Evolutionary conservation across 805 yeast species (phyloP), one percentile per base, ranked within the genome.

Genomic region (Wickerhamomyces mucosus): DNA sequence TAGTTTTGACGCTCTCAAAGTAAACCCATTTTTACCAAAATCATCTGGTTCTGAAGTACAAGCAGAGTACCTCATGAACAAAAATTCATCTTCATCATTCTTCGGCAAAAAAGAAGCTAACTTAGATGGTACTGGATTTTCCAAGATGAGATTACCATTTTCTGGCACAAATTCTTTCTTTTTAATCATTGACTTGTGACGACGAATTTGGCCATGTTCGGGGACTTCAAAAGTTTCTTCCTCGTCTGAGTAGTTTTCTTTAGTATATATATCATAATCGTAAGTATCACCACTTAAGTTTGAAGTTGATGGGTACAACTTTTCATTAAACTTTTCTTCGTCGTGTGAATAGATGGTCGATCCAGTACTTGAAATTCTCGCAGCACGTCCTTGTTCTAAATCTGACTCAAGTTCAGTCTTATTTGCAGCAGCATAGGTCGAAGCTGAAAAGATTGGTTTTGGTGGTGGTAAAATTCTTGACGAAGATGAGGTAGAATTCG

Each of bases 41-140:
- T 81, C 79, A 56, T 88, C 92, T 2, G 98, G 95, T 35, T 81
- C 88, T 2, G 94, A 69, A 2, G 99, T 92, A 50, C 95, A 88
- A 0, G 98, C 99, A 0, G 97, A 84, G 56, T 92, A 92, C 43
- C 96, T 77, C 96, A 92, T 88, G 58, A 84, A 84, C 12, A 92
- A 78, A 53, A 85, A 92, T 56, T 92, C 99, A 34, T 92, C 95
- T 41, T 79, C 78, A 41, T 84, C 94, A 29, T 92, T 74, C 45
- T 85, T 67, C 5, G 96, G 94, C 34, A 94, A 60, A 42, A 86
- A 88, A 39, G 81, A 77, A 43, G 78, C 74, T 36, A 92, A 65
- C 39, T 88, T 92, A 16, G 86, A 77, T 11, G 99, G 97, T 29
- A 92, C 79, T 4, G 97, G 95, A 47, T 94, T 89, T 52, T 92